These are phyloP conservation scores for Phytophthora cactorum DNA, from an alignment of 352 stramenopile genomes.

Conservation along the genomic window DNA sequence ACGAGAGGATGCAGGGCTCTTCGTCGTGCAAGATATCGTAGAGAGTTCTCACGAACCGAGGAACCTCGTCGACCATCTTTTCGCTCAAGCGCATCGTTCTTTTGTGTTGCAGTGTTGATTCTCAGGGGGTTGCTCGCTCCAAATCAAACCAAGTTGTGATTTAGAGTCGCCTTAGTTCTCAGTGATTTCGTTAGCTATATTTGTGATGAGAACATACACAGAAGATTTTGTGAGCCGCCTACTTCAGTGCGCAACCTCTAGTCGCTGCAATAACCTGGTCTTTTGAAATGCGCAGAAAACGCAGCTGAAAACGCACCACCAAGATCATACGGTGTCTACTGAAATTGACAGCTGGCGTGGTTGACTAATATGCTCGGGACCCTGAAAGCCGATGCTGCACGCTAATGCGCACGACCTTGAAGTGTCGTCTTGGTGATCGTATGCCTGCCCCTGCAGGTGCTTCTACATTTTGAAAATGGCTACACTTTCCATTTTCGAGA, in stretches of 20 bases:
- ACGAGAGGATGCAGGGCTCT: constrained; percentile 64
- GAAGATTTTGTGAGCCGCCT: constrained; percentile 9
- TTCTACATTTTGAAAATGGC: constrained; percentile 26
- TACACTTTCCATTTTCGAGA: constrained; percentile 23
- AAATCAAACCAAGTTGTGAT: constrained; percentile 22
- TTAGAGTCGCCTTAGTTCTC: constrained; percentile 13
- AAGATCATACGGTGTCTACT: constrained; percentile 5
- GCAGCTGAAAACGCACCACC: constrained; percentile 17
- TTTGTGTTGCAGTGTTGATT: background rate
- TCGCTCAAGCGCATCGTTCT: constrained; percentile 16
- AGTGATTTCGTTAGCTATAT: constrained; percentile 5
- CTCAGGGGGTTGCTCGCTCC: constrained; percentile 3
- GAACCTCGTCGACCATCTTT: constrained; percentile 44
- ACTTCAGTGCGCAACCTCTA: background rate
- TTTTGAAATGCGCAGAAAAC: constrained; percentile 22
- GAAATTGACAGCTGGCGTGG: constrained; percentile 5
- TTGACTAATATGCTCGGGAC: constrained; percentile 7
- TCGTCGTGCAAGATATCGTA: constrained; percentile 76
- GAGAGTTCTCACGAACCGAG: constrained; percentile 76
- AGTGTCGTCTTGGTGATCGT: constrained; percentile 26
- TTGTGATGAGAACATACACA: constrained; percentile 6
- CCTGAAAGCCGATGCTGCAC: background rate
- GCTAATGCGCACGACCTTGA: constrained; percentile 5
- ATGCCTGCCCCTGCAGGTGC: constrained; percentile 6
- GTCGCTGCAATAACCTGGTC: constrained; percentile 4